These are phyloP conservation scores for Yamadazyma jaroonii DNA, from an alignment of 1,139 yeast genomes.

Conservation along the genomic window DNA sequence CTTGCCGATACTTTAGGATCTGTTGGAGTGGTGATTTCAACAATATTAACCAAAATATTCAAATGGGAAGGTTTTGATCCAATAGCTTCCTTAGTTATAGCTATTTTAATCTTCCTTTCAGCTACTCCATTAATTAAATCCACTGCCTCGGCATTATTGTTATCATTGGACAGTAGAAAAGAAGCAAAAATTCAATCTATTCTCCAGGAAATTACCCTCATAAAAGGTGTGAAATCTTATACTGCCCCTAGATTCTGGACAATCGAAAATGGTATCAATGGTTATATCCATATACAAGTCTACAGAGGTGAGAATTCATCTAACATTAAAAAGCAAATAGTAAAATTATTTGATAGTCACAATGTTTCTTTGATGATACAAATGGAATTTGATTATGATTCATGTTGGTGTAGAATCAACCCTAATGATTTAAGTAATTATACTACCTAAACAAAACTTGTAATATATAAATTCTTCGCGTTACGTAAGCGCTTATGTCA, in stretches of 20 bases:
- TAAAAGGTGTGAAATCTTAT: constrained; percentile 81
- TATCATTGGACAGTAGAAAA: constrained; percentile 51
- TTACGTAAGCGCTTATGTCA: no score
- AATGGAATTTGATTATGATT: constrained; percentile 55
- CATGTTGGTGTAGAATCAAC: constrained; percentile 53
- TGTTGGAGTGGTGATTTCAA: constrained; percentile 90
- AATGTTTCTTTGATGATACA: constrained; percentile 55
- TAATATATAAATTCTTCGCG: not conserved
- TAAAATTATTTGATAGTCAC: constrained; percentile 33
- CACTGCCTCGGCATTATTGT: constrained; percentile 70
- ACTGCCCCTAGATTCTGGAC: constrained; percentile 95
- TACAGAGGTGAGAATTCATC: constrained; percentile 65
- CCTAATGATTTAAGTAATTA: constrained; percentile 7
- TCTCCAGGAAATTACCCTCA: constrained; percentile 61
- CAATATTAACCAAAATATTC: constrained; percentile 59
- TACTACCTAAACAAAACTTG: not conserved
- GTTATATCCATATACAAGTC: constrained; percentile 69
- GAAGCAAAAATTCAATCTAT: constrained; percentile 64
- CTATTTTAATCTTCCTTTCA: constrained; percentile 71
- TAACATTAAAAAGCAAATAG: constrained; percentile 61
- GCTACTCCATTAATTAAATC: constrained; percentile 82
- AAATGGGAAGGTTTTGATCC: constrained; percentile 80
- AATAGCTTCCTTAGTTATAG: constrained; percentile 84
- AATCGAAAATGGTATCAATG: constrained; percentile 38
- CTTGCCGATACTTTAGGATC: constrained; percentile 96